Evolutionary conservation across 2,329 filamentous ascomycete species (phyloP), one percentile per base, ranked within the genome.

Genomic region (Albifimbria verrucaria): DNA sequence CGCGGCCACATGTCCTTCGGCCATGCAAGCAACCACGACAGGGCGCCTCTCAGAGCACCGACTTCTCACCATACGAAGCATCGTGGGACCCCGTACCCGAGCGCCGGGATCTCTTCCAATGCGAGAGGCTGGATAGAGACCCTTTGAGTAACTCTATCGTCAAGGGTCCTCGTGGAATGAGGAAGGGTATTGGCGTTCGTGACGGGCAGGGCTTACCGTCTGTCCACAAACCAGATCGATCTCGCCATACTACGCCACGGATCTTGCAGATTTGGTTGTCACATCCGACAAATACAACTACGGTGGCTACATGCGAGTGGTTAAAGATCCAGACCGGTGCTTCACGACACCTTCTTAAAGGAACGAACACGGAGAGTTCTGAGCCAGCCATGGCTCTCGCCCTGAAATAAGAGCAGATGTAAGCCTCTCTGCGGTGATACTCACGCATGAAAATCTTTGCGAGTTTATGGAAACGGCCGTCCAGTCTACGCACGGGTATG

Each of bases 11-110:
- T 48, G 50, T 18, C 48, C 12, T n/a, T 48, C 46, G 25, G 46
- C 32, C 46, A 48, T 48, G 46, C 46, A 48, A 20, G 46, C 46
- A 48, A 48, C 23, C 46, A 26, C 26, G 25, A 17, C n/a, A n/a
- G n/a, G 18, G 25, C 17, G 18, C 44, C 18, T 25, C 26, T 23
- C 44, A 47, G 26, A 18, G 24, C n/a, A 48, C 46, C 32, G 32
- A 39, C 18, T n/a, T 12, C 32, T 39, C 32, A 39, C 32, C 32
- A 39, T n/a, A 39, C 15, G 25, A 36, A 17, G 21, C 23, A 21
- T 18, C 20, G 46, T 48, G 46, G 26, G 25, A 48, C 46, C 46
- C 46, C 46, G 25, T 48, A 48, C 46, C 46, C 46, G 46, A 48
- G 24, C 46, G 25, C 46, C 46, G 46, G 46, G 46, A 48, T 32